These are phyloP conservation scores for Rhododendron kiyosumense DNA, from an alignment of 148 eudicot species.

Conservation along the genomic window DNA sequence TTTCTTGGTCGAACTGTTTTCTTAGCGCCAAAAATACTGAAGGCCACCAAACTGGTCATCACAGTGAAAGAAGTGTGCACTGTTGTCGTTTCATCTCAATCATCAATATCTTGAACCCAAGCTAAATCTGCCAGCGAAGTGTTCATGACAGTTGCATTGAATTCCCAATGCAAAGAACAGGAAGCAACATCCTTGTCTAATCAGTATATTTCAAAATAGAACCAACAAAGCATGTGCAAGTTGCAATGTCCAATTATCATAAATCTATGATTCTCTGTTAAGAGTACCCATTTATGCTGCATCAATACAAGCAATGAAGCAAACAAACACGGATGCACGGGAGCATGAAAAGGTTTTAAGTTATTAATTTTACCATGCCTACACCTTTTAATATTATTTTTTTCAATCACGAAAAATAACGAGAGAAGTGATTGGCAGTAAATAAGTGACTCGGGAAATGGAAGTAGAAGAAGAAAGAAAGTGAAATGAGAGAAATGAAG, in stretches of 20 bases:
- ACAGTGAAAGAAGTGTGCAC: background rate
- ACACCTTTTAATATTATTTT: background rate
- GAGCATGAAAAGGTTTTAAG: background rate
- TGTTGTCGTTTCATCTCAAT: conserved; percentile 24
- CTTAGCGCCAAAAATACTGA: background rate
- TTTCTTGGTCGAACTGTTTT: background rate
- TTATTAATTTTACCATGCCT: background rate
- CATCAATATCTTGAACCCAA: conserved; percentile 79
- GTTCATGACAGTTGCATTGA: background rate
- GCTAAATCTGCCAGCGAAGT: conserved; percentile 54
- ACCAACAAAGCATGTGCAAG: background rate
- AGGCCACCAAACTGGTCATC: background rate
- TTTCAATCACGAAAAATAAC: background rate
- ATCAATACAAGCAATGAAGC: background rate
- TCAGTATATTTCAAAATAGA: background rate
- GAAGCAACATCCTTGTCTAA: background rate
- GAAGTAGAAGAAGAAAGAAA: background rate
- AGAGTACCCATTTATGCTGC: background rate
- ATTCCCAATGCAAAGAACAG: background rate
- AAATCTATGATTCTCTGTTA: background rate
- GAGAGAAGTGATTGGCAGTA: background rate
- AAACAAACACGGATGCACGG: background rate
- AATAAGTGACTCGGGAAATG: background rate
- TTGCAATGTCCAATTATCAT: background rate
- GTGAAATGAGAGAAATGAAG: background rate